Conservation (phyloP, 176 grass and related monocot genomes). For the Carex myosuroides region DNA sequence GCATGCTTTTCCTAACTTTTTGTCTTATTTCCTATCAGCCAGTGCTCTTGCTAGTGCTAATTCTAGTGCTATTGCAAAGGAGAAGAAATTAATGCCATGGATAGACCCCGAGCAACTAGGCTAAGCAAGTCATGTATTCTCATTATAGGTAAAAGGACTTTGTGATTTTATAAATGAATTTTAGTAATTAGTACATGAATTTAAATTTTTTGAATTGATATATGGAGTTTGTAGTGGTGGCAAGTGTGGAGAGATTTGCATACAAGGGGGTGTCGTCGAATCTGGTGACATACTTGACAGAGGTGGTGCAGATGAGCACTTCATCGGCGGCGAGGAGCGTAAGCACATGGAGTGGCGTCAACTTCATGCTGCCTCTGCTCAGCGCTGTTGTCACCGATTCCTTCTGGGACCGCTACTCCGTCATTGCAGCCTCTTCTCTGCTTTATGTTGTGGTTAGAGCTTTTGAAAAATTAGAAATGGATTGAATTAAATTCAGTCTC, state of each 20-base stretch:
- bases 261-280: slow-evolving; percentile 92
- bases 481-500: background rate
- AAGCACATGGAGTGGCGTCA: slow-evolving; percentile 69
- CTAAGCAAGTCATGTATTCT: slow-evolving; percentile 66
- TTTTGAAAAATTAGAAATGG: background rate
- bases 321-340: slow-evolving; percentile 71
- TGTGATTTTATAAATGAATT: background rate
- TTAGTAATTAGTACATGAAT: background rate
- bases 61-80: background rate
- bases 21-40: background rate
- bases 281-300: slow-evolving; percentile 76
- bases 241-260: slow-evolving; percentile 70
- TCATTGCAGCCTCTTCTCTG: slow-evolving; percentile 56
- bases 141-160: slow-evolving; percentile 56
- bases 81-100: background rate
- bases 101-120: slow-evolving; percentile 14
- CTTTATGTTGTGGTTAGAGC: slow-evolving; percentile 70
- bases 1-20: slow-evolving; percentile 9
- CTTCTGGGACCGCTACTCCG: slow-evolving; percentile 74
- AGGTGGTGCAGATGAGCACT: slow-evolving; percentile 70
- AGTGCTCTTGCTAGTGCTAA: background rate
- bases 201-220: background rate
- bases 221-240: slow-evolving; percentile 49
- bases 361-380: slow-evolving; percentile 71
- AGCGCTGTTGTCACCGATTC: slow-evolving; percentile 66